Conservation (phyloP, 176 grass and related monocot genomes). For the Ampelocalamus luodianensis region DNA sequence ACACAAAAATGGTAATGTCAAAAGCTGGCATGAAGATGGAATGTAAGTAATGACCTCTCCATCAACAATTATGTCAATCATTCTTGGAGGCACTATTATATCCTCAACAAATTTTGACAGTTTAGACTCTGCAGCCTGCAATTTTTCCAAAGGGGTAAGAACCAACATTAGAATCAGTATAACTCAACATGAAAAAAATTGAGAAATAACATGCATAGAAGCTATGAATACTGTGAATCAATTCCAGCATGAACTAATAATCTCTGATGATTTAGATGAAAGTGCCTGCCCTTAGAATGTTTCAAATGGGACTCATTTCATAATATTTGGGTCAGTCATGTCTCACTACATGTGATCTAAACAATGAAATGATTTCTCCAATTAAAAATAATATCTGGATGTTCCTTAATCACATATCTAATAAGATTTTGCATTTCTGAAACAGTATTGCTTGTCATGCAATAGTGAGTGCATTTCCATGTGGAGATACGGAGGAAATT, state of each 20-base stretch:
- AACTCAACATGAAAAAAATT: constrained; percentile 10
- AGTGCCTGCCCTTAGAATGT: neutral
- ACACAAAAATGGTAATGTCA: constrained; percentile 14
- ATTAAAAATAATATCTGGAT: neutral
- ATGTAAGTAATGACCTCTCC: constrained; percentile 73
- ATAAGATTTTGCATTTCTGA: neutral
- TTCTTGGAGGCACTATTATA: constrained; percentile 90
- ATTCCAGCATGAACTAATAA: constrained; percentile 13
- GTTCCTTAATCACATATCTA: neutral
- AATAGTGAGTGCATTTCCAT: neutral
- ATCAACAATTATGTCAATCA: constrained; percentile 97
- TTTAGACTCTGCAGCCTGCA: constrained; percentile 84
- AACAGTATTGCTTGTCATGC: neutral
- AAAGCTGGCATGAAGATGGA: neutral
- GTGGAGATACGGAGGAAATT: neutral
- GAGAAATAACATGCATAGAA: constrained; percentile 27
- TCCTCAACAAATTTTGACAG: constrained; percentile 98
- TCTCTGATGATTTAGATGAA: neutral
- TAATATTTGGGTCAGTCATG: neutral
- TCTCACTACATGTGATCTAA: neutral
- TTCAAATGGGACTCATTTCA: neutral
- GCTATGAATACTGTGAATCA: constrained; percentile 4
- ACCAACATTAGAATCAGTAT: constrained; percentile 34
- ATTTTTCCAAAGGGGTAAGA: constrained; percentile 27
- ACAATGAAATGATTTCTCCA: neutral